Evolutionary conservation across 2,329 filamentous ascomycete genomes (phyloP).

Genomic region (Colletotrichum sp.): DNA sequence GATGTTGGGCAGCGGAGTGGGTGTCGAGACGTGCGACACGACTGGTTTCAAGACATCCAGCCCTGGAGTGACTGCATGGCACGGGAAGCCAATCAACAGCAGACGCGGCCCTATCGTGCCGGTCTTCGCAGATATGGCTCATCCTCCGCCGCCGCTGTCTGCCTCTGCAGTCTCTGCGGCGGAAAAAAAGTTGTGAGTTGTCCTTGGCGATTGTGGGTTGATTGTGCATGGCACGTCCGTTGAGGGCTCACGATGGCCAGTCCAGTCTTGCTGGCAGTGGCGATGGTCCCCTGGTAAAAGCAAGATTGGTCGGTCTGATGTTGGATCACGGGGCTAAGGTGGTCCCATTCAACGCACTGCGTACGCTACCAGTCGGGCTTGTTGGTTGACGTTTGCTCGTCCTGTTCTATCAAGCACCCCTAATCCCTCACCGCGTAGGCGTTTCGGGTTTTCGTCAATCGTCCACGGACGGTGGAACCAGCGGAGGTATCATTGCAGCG

Average conservation of each 20-base stretch:
- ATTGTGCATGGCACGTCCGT: neutral
- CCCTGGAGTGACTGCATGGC: slow-evolving; percentile 1
- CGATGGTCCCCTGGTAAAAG: neutral
- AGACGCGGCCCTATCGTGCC: neutral
- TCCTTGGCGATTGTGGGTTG: neutral
- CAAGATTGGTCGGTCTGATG: neutral
- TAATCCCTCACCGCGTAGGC: neutral
- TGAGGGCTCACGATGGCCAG: neutral
- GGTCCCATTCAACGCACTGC: neutral
- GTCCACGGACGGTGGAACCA: slow-evolving; percentile 6
- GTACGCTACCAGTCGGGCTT: neutral
- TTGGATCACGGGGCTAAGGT: neutral
- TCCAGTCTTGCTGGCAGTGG: neutral
- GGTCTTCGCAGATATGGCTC: neutral
- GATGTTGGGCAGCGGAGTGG: slow-evolving; percentile 8
- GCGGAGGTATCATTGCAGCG: slow-evolving; percentile 6
- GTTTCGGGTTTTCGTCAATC: slow-evolving; percentile 4
- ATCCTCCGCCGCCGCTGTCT: neutral
- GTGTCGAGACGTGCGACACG: slow-evolving; percentile 23
- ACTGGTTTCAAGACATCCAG: slow-evolving; percentile 20
- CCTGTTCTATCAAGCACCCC: neutral
- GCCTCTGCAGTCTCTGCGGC: neutral
- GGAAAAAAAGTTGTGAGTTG: neutral
- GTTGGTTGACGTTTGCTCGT: neutral
- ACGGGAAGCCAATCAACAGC: slow-evolving; percentile 4